These are phyloP conservation scores for Yamadazyma endophytica DNA, from an alignment of 805 yeast species.

Conservation along the genomic window DNA sequence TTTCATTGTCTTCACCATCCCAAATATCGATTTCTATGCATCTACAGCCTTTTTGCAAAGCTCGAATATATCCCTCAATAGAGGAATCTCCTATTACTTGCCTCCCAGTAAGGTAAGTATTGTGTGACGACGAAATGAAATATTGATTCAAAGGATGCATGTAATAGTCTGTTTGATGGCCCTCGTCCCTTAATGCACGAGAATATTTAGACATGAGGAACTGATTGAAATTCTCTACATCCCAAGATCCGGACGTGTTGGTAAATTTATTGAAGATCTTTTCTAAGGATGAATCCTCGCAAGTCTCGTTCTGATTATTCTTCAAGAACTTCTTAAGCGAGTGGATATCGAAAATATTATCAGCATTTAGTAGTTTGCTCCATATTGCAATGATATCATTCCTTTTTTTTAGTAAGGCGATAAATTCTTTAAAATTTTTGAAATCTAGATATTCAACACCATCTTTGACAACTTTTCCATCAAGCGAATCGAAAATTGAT, in stretches of 20 bases:
- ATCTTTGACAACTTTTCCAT: conserved; percentile 25
- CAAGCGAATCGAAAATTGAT: conserved; percentile 39
- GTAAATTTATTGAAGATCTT: conserved; percentile 24
- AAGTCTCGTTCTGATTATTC: conserved; percentile 45
- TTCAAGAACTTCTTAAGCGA: conserved; percentile 39
- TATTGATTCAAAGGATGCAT: conserved; percentile 73
- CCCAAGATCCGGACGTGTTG: conserved; percentile 16
- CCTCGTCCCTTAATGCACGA: conserved; percentile 12
- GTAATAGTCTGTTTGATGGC: conserved; percentile 17
- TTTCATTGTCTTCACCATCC: conserved; percentile 62
- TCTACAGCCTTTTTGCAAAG: conserved; percentile 86
- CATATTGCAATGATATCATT: conserved; percentile 57
- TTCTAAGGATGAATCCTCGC: conserved; percentile 12
- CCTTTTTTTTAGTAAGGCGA: conserved; percentile 60
- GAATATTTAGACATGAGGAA: conserved; percentile 28
- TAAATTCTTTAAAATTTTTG: conserved; percentile 72
- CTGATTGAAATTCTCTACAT: conserved; percentile 29
- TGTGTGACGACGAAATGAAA: conserved; percentile 89
- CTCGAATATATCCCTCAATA: conserved; percentile 82
- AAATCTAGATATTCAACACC: conserved; percentile 47
- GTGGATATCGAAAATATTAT: no score
- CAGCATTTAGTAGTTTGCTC: conserved; percentile 26
- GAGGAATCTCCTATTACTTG: conserved; percentile 87
- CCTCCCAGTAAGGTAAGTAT: conserved; percentile 84
- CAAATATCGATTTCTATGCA: conserved; percentile 95